These are phyloP conservation scores for Ramularia endophylla DNA, from an alignment of 2,329 filamentous ascomycete genomes.

Conservation along the genomic window DNA sequence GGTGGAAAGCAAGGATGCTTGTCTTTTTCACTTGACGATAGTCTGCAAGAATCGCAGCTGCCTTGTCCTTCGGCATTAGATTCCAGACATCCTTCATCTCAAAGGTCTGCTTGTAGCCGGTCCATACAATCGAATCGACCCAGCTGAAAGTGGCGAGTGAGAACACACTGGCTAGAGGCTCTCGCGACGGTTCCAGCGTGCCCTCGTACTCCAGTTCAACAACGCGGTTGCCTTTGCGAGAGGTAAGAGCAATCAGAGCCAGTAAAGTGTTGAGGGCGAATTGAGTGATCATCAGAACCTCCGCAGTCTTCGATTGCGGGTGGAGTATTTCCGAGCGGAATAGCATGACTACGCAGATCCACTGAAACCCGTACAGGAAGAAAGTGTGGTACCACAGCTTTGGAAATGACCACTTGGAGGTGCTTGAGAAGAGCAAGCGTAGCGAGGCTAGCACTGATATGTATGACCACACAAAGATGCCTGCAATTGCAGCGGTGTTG, in stretches of 20 bases:
- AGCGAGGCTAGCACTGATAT: conserved; percentile 66
- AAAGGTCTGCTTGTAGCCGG: conserved; percentile 77
- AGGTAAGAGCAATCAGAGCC: conserved; percentile 68
- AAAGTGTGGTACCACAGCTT: conserved; percentile 91
- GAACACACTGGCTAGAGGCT: conserved; percentile 81
- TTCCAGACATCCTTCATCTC: conserved; percentile 91
- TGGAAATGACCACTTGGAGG: conserved; percentile 59
- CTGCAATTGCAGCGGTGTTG: conserved; percentile 56
- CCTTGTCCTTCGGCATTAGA: conserved; percentile 79
- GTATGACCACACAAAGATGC: conserved; percentile 74
- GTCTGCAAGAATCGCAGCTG: conserved; percentile 68
- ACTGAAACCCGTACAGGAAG: conserved; percentile 72
- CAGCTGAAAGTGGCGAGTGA: conserved; percentile 84
- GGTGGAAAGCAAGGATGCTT: conserved; percentile 67
- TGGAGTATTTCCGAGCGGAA: conserved; percentile 85
- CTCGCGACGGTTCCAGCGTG: conserved; percentile 76
- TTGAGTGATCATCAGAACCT: conserved; percentile 63
- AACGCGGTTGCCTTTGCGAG: conserved; percentile 85
- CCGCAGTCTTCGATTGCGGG: conserved; percentile 56
- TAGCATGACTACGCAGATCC: conserved; percentile 67
- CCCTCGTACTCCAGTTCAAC: conserved; percentile 86
- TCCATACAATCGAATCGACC: conserved; percentile 84
- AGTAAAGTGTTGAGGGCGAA: conserved; percentile 72
- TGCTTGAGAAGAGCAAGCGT: conserved; percentile 59
- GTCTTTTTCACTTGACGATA: conserved; percentile 86